These are phyloP conservation scores for Boeremia exigua DNA, from an alignment of 2,329 filamentous ascomycete genomes.

Conservation along the genomic window DNA sequence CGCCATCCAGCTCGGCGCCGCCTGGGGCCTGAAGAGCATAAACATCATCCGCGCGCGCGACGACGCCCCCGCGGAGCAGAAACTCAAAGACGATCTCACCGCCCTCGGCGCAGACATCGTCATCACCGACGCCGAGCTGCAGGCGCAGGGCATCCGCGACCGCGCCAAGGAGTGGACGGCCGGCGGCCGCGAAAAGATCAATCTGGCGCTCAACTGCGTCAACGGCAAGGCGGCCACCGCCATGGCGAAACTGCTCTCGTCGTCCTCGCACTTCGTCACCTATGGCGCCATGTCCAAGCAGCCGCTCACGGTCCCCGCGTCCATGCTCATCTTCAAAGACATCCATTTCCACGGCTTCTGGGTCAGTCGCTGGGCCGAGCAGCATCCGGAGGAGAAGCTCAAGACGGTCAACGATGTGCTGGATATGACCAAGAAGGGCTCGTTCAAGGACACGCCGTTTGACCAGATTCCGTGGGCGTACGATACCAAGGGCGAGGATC, in stretches of 20 bases:
- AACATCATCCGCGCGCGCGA: conserved; percentile 83
- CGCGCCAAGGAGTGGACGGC: conserved; percentile 70
- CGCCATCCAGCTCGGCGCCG: conserved; percentile 82
- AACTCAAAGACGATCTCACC: conserved; percentile 65
- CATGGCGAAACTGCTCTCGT: conserved; percentile 73
- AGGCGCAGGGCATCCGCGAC: conserved; percentile 68
- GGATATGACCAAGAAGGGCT: conserved; percentile 72
- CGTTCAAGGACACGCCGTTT: conserved; percentile 85
- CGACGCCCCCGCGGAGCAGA: conserved; percentile 73
- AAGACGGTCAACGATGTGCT: conserved; percentile 86
- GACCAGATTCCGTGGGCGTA: conserved; percentile 82
- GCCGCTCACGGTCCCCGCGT: conserved; percentile 80
- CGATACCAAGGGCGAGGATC: conserved; percentile 72
- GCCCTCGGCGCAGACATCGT: conserved; percentile 68
- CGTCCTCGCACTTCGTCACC: conserved; percentile 79
- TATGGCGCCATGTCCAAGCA: conserved; percentile 96
- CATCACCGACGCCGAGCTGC: conserved; percentile 66
- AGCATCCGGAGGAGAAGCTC: conserved; percentile 74
- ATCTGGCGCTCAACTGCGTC: conserved; percentile 89
- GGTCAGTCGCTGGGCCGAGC: conserved; percentile 87
- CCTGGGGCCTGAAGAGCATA: conserved; percentile 90
- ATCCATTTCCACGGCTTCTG: conserved; percentile 91
- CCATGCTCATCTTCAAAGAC: conserved; percentile 91
- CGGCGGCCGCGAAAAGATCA: conserved; percentile 72
- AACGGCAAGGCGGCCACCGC: conserved; percentile 83